Evolutionary conservation across 768 basidiomycete species (phyloP).

Genomic region (Hortiboletus campestris): DNA sequence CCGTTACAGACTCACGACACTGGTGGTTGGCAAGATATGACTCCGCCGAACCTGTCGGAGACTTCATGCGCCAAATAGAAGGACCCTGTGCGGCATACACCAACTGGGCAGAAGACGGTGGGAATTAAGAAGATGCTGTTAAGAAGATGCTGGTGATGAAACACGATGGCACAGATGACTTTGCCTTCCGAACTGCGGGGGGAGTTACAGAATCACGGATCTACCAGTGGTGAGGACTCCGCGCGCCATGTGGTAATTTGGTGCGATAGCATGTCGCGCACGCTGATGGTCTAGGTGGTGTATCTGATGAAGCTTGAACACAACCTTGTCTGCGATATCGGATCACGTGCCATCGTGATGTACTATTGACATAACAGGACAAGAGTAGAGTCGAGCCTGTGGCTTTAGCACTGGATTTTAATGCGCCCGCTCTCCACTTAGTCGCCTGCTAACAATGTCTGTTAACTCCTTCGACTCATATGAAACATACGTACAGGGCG

Average conservation of each 20-base stretch:
- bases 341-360: slow-evolving; percentile 10
- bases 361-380: neutral
- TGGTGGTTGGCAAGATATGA: slow-evolving; percentile 1
- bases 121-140: neutral
- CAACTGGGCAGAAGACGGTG: neutral
- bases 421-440: neutral
- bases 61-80: neutral
- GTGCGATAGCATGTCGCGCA: neutral
- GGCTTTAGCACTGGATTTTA: neutral
- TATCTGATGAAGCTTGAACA: neutral
- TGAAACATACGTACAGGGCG: slow-evolving; percentile 27
- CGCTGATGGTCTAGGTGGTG: neutral
- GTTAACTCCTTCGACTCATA: slow-evolving; percentile 22
- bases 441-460: slow-evolving; percentile 15
- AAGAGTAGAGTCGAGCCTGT: too few relatives aligned
- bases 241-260: neutral
- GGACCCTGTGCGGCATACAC: neutral
- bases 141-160: neutral
- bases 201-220: neutral
- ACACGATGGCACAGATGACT: neutral
- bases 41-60: slow-evolving; percentile 10
- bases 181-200: neutral
- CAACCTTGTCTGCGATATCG: neutral
- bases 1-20: neutral
- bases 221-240: neutral